Evolutionary conservation across 306 rosid genomes (phyloP), one percentile per base, ranked within the genome.

Genomic region (Fragaria iinumae): DNA sequence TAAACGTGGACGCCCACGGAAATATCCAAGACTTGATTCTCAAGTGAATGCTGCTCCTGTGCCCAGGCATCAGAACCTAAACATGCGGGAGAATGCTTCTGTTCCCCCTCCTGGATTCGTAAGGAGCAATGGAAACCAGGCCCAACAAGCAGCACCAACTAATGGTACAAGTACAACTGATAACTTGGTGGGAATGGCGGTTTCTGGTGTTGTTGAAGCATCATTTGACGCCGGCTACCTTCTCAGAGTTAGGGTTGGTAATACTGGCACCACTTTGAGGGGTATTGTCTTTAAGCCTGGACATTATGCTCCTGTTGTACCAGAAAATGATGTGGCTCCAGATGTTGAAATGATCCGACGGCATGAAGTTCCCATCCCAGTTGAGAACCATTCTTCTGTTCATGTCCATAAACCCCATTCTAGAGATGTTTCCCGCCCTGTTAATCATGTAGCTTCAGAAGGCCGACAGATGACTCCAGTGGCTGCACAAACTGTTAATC

Each of bases 1-100:
- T 4, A 92, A 92, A 81, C 96, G 98, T 21, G 98, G 98, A 34
- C 98, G 98, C 50, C 98, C 98, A 10, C 85, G 97, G 74, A 95
- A 95, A 86, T 87, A 89, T 76, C 98, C 97, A 6, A 88, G 74
- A 71, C 79, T 84, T 47, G 83, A 80, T 81, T 20, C 59, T 21
- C 93, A 82, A 67, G 93, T 76, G 59, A 77, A 77, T 74, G 76
- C 77, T 78, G 71, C 76, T 73, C 84, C 77, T 59, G 32, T 67
- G 27, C 66, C 64, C 44, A 83, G 59, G 72, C 67, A 83, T 82
- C 88, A 72, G 71, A 85, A 65, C 69, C 73, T 78, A 67, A 83
- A 75, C 79, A 81, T 79, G 76, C 78, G 48, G 72, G 91, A 73
- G 63, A 84, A 67, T 80, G 14, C 77, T 5, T 79, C 73, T 60